A percentile compares a stretch with the other conserved stretches of the same genome.
Evolutionary conservation across 176 grass and related monocot genomes (phyloP).

Genomic region (Carex parvula): DNA sequence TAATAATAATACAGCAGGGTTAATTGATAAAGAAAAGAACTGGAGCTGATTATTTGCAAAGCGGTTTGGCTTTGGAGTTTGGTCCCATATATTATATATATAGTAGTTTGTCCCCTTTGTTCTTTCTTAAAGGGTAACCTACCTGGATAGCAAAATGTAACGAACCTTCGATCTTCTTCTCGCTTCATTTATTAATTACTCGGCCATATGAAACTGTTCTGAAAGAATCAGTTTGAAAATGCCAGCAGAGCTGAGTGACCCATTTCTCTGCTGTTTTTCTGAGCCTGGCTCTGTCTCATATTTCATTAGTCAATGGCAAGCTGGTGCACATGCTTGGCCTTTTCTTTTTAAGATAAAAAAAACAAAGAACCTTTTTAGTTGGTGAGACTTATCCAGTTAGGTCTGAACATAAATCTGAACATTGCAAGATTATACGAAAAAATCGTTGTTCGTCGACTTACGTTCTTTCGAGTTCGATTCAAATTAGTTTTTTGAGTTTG

Average conservation of each 20-base stretch:
- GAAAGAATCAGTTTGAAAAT: background rate
- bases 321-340: background rate
- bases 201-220: background rate
- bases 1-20: no score
- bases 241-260: background rate
- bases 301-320: background rate
- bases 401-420: no score
- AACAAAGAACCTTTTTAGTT: background rate
- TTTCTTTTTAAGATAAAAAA: background rate
- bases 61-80: background rate
- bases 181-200: slow-evolving; percentile 1
- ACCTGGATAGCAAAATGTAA: background rate
- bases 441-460: no score
- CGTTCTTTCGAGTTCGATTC: no score
- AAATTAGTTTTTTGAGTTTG: no score
- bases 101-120: background rate
- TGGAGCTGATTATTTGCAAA: background rate
- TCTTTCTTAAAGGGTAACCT: background rate
- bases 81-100: background rate
- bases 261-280: background rate
- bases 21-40: background rate
- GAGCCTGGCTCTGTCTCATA: background rate
- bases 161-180: background rate
- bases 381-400: background rate
- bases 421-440: no score